Base-by-base conservation (phyloP, 2,329 filamentous ascomycete species). In the Clonostachys solani region DNA sequence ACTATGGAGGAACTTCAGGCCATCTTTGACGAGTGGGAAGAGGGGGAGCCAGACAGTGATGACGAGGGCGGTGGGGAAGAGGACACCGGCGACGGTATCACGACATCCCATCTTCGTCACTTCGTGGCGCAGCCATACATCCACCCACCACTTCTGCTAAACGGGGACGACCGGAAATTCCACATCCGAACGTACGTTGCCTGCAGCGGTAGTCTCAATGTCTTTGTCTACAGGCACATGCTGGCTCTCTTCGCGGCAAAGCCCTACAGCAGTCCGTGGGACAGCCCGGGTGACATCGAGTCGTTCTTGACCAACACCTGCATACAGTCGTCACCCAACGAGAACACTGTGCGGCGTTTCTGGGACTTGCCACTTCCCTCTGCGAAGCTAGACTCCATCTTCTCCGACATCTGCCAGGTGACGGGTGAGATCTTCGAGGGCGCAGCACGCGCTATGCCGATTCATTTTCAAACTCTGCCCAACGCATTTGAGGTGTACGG, bases 71-170 rank as follows among this genome's bases (percentile, higher is more conserved):
- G 69, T 1, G 64, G 68, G 1, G 64, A 65, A 2, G 62, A 65
- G n/a, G 51, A 51, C 13, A 63, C 63, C 19, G 65, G 65, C 23
- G 72, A 82, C 52, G 71, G 74, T 56, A 87, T 96, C 54, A 86
- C 89, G 47, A 89, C 92, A 4, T 94, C 89, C 1, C 91, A 96
- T 61, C 84, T 99, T 44, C 87, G 94, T 49, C 92, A 99, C 71
- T 99, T 99, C 70, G 84, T 97, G 59, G 92, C 87, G 6, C 94
- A 99, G 66, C 89, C 90, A 1, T 99, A 99, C 67, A 92, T 99
- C 58, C 81, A 95, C 64, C 89, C 87, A 2, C 92, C 92, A 1
- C 79, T 97, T 5, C 57, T 68, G 5, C 77, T 96, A 15, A 75
- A 73, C 4, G 77, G 73, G n/a, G 78, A 78, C 33, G 73, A 77